Evolutionary conservation across 1,284 basidiomycete genomes (phyloP), one percentile per base, ranked within the genome.

Genomic region (Lentinula novae-zelandiae): DNA sequence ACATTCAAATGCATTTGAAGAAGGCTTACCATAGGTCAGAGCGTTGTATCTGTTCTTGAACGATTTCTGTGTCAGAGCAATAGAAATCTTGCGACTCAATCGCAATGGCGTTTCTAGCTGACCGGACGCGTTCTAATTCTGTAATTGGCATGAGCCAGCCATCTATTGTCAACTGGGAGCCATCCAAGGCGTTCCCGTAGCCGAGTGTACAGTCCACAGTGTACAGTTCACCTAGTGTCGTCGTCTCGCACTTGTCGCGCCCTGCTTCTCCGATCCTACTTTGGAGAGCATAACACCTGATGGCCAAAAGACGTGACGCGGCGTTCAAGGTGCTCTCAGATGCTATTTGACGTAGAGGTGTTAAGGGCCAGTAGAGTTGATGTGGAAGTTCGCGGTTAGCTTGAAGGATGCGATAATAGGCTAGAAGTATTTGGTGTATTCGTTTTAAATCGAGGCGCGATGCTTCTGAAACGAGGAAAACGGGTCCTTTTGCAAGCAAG

Each of bases 111-210:
- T 82, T 78, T 63, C 87, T 78, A 58, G 75, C 72, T n/a, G 80
- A 75, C 60, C 78, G 73, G 2, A 93, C 73, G 60, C 93, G 78
- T 64, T 83, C 75, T 8, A 78, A 71, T 69, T 96, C 93, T 22
- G 87, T 64, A 2, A 86, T 72, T 3, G 92, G 89, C 63, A 95
- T 71, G 42, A 94, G 72, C 93, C 92, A 95, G 4, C 88, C 92
- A 71, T 95, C 91, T 10, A 86, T 73, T 42, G 73, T 67, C 10
- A 75, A 70, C 17, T 63, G 66, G 40, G 69, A 73, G 7, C 81
- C 84, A 57, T 82, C 78, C 5, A 77, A 53, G 57, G 78, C 74
- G 48, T 74, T 65, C 0, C 80, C 82, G 67, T 78, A 86, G 15
- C 78, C 72, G 27, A 91, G 69, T 2, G 75, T 78, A 65, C 87